Evolutionary conservation across 163 green algal species (phyloP).

Genomic region (Coccomyxa subellipsoidea): DNA sequence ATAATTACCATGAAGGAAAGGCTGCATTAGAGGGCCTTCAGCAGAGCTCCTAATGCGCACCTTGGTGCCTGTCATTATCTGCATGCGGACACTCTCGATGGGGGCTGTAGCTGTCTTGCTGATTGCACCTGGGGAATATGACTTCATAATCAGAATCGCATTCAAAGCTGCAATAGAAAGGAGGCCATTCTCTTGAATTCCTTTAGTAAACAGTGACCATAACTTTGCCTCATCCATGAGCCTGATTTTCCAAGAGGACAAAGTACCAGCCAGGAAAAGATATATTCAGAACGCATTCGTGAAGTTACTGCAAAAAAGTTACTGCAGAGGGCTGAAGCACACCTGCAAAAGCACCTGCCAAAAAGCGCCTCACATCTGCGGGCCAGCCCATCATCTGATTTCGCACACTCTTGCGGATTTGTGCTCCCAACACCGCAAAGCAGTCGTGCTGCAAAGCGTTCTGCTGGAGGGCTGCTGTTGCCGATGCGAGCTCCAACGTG

Average conservation of each 20-base stretch:
- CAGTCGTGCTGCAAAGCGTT: background rate
- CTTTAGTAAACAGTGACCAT: too few species aligned
- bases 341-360: conserved; percentile 25
- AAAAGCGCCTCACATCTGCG: background rate
- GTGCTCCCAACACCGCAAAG: background rate
- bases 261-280: too few species aligned
- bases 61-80: conserved; percentile 34
- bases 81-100: conserved; percentile 41
- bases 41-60: too few species aligned
- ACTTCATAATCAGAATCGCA: background rate
- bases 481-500: background rate
- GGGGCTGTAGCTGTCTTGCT: conserved; percentile 43
- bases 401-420: background rate
- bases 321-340: background rate
- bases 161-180: too few species aligned
- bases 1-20: background rate
- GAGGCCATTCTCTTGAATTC: too few species aligned
- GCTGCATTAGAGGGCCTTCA: background rate
- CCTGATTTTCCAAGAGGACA: too few species aligned
- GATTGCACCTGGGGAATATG: conserved; percentile 25
- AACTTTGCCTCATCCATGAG: too few species aligned
- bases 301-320: background rate
- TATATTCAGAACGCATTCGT: too few species aligned
- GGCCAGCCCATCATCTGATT: conserved; percentile 11
- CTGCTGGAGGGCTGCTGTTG: background rate